Percentiles rank a stretch among this genome's conserved stretches.
Evolutionary conservation across 148 eudicot species (phyloP).

Genomic region (Hydrangea macrophylla): DNA sequence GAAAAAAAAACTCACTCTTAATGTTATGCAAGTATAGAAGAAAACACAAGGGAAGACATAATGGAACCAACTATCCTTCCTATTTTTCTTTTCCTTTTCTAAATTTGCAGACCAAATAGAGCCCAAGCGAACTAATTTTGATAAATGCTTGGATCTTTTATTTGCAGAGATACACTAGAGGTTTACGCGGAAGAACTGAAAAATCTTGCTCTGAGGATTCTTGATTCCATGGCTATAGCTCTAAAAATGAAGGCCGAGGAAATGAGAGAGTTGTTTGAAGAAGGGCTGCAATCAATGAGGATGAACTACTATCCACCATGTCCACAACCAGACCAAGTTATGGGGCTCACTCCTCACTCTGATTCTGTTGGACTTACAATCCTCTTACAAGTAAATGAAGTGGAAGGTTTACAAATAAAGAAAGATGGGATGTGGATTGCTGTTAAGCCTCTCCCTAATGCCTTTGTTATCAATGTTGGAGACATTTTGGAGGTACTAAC

Average conservation of each 20-base stretch:
- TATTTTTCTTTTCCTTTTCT: too few relatives aligned
- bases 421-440: constrained; percentile 27
- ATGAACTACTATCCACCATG: too few relatives aligned
- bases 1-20: too few relatives aligned
- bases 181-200: constrained; percentile 12
- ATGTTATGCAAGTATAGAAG: too few relatives aligned
- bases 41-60: too few relatives aligned
- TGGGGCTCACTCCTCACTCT: constrained; percentile 28
- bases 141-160: background rate
- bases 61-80: too few relatives aligned
- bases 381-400: constrained; percentile 23
- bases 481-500: too few relatives aligned
- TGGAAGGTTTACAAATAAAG: too few relatives aligned
- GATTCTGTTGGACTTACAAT: constrained; percentile 26
- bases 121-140: background rate
- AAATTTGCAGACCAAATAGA: too few relatives aligned
- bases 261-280: constrained; percentile 8
- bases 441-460: constrained; percentile 19
- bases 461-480: constrained; percentile 25
- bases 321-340: constrained; percentile 26
- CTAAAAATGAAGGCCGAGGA: constrained; percentile 2
- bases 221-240: constrained; percentile 26
- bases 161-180: constrained; percentile 25
- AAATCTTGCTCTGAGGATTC: constrained; percentile 5
- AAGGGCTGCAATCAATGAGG: constrained; percentile 14